These are phyloP conservation scores for Ilex aquifolium DNA, from an alignment of 257 asterid species.

Conservation along the genomic window DNA sequence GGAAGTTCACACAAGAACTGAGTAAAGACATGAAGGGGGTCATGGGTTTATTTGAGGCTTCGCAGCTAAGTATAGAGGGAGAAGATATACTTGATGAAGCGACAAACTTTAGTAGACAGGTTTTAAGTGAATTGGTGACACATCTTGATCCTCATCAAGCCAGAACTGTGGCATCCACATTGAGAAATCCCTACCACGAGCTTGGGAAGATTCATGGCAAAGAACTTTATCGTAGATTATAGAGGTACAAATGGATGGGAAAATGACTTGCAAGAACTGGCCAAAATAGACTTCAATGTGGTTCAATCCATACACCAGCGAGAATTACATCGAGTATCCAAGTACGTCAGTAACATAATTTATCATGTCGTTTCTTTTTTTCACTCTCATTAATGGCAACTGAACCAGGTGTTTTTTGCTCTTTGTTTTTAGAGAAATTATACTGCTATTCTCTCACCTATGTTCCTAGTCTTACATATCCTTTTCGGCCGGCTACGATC, in stretches of 20 bases:
- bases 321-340: slow-evolving; percentile 31
- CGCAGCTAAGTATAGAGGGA: slow-evolving; percentile 9
- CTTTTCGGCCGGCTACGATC: no score
- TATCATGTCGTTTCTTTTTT: no score
- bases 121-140: slow-evolving; percentile 3
- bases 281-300: slow-evolving; percentile 13
- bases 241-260: slow-evolving; percentile 15
- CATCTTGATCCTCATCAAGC: neutral
- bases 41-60: slow-evolving; percentile 14
- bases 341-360: slow-evolving; percentile 15
- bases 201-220: slow-evolving; percentile 16
- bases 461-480: no score
- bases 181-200: slow-evolving; percentile 39
- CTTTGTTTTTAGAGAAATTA: no score
- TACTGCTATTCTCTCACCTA: no score
- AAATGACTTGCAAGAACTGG: slow-evolving; percentile 29
- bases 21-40: slow-evolving; percentile 5
- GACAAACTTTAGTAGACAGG: slow-evolving; percentile 20
- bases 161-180: slow-evolving; percentile 11
- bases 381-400: no score
- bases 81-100: slow-evolving; percentile 16
- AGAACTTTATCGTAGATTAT: slow-evolving; percentile 3
- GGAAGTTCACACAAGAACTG: slow-evolving; percentile 2
- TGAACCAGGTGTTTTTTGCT: no score
- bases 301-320: slow-evolving; percentile 17